A percentile compares a stretch with the other conserved stretches of the same genome.
Conservation (phyloP, 176 grass and related monocot genomes). For the Juncus effusus region DNA sequence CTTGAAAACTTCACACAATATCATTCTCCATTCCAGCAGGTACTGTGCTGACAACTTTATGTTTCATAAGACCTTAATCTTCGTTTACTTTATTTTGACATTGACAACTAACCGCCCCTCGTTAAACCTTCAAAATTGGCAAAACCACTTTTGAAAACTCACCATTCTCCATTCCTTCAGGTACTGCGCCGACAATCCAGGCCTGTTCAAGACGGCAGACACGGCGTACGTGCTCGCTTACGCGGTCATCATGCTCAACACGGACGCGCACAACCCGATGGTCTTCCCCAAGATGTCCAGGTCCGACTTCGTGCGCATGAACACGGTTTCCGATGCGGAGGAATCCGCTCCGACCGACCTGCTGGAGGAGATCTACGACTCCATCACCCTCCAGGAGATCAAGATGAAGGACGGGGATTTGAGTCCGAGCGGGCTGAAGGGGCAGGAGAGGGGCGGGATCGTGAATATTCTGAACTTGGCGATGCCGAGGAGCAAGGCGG, state of each 20-base stretch:
- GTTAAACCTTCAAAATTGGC: too few relatives aligned
- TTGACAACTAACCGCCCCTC: too few relatives aligned
- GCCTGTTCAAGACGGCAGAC: constrained; percentile 97
- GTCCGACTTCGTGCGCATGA: constrained; percentile 87
- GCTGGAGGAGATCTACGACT: constrained; percentile 95
- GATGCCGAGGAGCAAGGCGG: constrained; percentile 80
- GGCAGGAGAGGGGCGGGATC: constrained; percentile 67
- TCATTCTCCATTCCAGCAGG: constrained; percentile 4
- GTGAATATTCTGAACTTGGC: constrained; percentile 96
- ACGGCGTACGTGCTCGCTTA: constrained; percentile 99
- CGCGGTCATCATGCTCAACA: constrained; percentile 99
- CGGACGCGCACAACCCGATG: constrained; percentile 98
- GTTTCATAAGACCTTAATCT: too few relatives aligned
- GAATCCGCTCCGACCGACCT: constrained; percentile 89
- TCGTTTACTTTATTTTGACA: too few relatives aligned
- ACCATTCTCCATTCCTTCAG: constrained; percentile 42
- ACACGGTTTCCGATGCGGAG: constrained; percentile 74
- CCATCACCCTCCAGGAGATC: constrained; percentile 93
- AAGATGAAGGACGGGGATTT: constrained; percentile 64
- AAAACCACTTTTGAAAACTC: background rate
- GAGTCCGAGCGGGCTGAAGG: constrained; percentile 46
- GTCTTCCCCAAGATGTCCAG: constrained; percentile 99
- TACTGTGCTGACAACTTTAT: background rate
- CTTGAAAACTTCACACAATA: too few relatives aligned
- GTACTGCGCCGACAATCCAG: constrained; percentile 99